Percentiles rank a stretch among this genome's conserved stretches.
phyloP scores from a whole-genome alignment of 2,329 filamentous ascomycete species.

The Neocatenulostroma microsporum region DNA sequence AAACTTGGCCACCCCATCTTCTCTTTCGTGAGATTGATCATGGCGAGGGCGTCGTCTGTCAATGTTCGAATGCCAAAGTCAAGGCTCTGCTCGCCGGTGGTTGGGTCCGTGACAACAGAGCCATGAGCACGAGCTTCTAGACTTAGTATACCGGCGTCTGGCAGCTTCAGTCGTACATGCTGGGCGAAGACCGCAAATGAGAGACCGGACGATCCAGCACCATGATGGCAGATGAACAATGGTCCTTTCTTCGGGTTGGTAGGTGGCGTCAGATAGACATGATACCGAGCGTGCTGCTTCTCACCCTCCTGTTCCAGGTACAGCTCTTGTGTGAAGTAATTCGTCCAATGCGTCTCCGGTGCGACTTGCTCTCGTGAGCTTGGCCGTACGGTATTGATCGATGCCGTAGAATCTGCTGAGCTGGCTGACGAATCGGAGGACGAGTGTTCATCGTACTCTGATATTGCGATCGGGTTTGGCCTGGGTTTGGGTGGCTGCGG shows the following conservation, averaged over 20 bases:
- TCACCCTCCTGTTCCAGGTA: slow-evolving; percentile 51
- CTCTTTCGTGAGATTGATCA: slow-evolving; percentile 57
- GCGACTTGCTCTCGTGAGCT: slow-evolving; percentile 34
- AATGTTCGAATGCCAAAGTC: slow-evolving; percentile 69
- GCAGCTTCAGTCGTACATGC: slow-evolving; percentile 68
- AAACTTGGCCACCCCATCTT: slow-evolving; percentile 65
- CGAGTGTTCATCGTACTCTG: slow-evolving; percentile 27
- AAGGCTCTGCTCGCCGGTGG: slow-evolving; percentile 34
- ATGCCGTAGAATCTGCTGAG: slow-evolving; percentile 64
- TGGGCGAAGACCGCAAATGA: slow-evolving; percentile 78
- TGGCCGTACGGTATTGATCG: slow-evolving; percentile 48
- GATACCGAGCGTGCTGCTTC: slow-evolving; percentile 54
- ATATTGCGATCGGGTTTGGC: slow-evolving; percentile 15
- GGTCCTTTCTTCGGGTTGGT: slow-evolving; percentile 54
- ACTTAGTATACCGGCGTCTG: slow-evolving; percentile 74
- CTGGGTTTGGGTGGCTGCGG: slow-evolving; percentile 12
- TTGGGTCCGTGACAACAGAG: slow-evolving; percentile 48
- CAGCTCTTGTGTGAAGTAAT: slow-evolving; percentile 84
- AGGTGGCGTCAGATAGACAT: slow-evolving; percentile 83
- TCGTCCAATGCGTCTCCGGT: slow-evolving; percentile 72
- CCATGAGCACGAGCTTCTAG: slow-evolving; percentile 85
- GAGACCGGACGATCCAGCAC: slow-evolving; percentile 84
- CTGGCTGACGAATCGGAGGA: slow-evolving; percentile 66
- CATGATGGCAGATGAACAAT: slow-evolving; percentile 89
- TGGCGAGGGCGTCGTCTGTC: slow-evolving; percentile 61